Evolutionary conservation across 768 basidiomycete species (phyloP), one percentile per base, ranked within the genome.

Genomic region (Phaeotremella fagi): DNA sequence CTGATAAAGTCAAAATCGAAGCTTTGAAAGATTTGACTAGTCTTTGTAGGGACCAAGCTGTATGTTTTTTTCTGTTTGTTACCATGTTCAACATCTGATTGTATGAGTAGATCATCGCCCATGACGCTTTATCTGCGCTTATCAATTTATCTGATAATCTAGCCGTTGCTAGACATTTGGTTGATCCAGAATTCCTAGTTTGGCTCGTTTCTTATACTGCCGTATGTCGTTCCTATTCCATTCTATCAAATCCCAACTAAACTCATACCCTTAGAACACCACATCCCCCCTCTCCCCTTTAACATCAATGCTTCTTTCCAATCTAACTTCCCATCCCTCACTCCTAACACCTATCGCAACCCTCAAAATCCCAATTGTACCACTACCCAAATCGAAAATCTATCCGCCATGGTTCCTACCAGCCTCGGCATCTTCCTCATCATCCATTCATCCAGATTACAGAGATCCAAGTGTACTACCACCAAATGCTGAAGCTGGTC

Each of bases 241-340:
- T n/a, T 22, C 14, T 35, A n/a, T 18, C 18, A 44, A 6, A 38
- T 43, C 11, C 22, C 20, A 11, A 45, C 52, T 33, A 24, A 26
- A 46, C 51, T 61, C 57, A 28, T 49, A 16, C 2, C 22, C 35
- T 7, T 63, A 97, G 91, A 87, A 90, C 74, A 86, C 88, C n/a
- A 82, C 86, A 55, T 84, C 92, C 9, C 83, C 86, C 52, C 85
- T 97, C 24, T 90, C 90, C 28, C 92, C 97, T 78, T 82, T 98
- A 18, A 90, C 91, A 2, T 82, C 89, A n/a, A 98, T 98, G 94
- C 79, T 97, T 1, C 80, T 98, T 9, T 94, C 91, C n/a, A 98
- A 98, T 76, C 77, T 95, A 28, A 87, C 90, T 7, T 81, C 86
- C 3, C 84, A 87, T 38, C 79, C 86, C 1, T 75, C 80, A 0